These are phyloP conservation scores for Mallotus nudiflorus DNA, from an alignment of 345 rosid species.

Conservation along the genomic window DNA sequence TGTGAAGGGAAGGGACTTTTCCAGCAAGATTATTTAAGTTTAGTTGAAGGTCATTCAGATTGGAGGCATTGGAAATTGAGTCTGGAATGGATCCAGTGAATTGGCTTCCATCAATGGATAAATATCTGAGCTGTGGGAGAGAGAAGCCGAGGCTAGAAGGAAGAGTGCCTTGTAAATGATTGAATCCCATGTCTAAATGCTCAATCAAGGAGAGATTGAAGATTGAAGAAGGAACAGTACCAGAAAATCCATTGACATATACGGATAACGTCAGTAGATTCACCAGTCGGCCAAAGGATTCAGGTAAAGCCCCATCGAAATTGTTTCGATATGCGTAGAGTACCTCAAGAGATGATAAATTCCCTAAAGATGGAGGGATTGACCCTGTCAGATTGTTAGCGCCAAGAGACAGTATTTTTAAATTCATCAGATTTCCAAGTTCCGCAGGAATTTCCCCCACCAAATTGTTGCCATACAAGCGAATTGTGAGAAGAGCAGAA, in stretches of 20 bases:
- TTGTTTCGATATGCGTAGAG: neutral
- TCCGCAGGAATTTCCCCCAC: constrained; percentile 8
- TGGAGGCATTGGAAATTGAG: constrained; percentile 12
- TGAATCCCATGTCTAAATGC: neutral
- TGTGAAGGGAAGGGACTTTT: constrained; percentile 2
- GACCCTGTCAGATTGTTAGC: constrained; percentile 6
- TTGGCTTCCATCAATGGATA: neutral
- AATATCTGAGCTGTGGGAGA: constrained; percentile 9
- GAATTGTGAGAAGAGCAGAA: neutral
- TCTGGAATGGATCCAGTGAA: constrained; percentile 13
- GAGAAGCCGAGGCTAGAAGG: constrained; percentile 9
- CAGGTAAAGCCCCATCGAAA: constrained; percentile 22
- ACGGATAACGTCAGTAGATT: neutral
- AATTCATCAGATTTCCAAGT: neutral
- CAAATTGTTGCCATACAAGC: constrained; percentile 1
- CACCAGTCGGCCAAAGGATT: constrained; percentile 4
- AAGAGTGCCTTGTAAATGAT: constrained; percentile 13
- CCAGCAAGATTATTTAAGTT: neutral
- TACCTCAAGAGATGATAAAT: constrained; percentile 6
- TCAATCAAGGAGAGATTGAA: constrained; percentile 19
- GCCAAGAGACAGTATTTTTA: neutral
- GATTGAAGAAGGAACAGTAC: constrained; percentile 22
- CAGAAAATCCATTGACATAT: constrained; percentile 3
- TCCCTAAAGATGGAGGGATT: constrained; percentile 21
- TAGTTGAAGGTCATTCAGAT: neutral